Evolutionary conservation across 257 asterid species (phyloP).

Genomic region (Fraxinus anomala): DNA sequence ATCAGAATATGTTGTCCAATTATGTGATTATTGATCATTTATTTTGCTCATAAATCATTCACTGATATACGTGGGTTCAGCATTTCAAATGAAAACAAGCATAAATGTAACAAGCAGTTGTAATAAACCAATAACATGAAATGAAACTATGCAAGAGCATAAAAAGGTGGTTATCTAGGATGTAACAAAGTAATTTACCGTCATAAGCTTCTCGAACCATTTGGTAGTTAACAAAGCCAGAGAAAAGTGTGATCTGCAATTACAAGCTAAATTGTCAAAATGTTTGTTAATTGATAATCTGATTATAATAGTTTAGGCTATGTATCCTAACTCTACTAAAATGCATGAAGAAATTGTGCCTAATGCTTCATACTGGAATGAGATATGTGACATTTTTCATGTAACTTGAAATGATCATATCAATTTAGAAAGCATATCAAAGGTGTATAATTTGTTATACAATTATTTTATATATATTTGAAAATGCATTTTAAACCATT

Average conservation of each 20-base stretch:
- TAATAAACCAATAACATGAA: neutral
- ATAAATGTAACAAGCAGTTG: neutral
- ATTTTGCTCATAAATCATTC: neutral
- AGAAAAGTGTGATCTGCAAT: constrained; percentile 85
- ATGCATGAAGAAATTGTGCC: neutral
- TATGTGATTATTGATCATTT: constrained; percentile 10
- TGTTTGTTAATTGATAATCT: neutral
- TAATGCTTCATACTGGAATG: neutral
- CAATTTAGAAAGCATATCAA: neutral
- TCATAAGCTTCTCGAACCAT: constrained; percentile 99
- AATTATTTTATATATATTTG: neutral
- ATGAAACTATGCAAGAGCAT: neutral
- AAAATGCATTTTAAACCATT: too few species aligned
- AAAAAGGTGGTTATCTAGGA: neutral
- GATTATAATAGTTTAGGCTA: neutral
- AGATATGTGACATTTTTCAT: neutral
- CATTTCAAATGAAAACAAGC: constrained; percentile 13
- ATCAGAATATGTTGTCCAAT: constrained; percentile 17
- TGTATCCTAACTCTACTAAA: neutral
- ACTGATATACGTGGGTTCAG: neutral
- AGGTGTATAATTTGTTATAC: neutral
- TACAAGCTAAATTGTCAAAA: constrained; percentile 30
- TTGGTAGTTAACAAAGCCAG: constrained; percentile 96
- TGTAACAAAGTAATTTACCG: constrained; percentile 48
- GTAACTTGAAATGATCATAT: neutral